Evolutionary conservation across 768 basidiomycete genomes (phyloP).

Genomic region (Psilocybe subaeruginosa): DNA sequence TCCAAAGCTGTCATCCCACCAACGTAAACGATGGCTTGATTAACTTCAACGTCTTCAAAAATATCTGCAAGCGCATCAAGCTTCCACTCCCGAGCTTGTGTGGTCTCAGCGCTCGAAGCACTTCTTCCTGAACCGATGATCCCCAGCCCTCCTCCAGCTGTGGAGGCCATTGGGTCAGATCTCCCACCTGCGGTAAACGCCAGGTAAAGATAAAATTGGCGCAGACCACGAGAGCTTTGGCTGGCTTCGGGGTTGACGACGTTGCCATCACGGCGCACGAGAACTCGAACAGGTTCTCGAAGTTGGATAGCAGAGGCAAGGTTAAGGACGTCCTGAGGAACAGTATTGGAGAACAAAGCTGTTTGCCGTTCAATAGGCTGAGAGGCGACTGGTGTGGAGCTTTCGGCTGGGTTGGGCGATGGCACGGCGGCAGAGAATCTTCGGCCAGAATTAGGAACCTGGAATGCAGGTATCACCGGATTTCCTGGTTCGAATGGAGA

Average conservation of each 20-base stretch:
- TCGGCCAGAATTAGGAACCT: conserved; percentile 42
- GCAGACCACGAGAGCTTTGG: conserved; percentile 80
- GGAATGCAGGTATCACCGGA: conserved; percentile 38
- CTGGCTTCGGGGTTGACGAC: conserved; percentile 66
- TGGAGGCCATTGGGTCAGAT: conserved; percentile 49
- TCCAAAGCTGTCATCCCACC: conserved; percentile 88
- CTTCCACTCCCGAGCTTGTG: conserved; percentile 93
- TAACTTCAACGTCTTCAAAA: conserved; percentile 83
- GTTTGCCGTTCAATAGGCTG: conserved; percentile 79
- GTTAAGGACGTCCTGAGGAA: conserved; percentile 96
- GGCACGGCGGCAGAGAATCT: conserved; percentile 63
- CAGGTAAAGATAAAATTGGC: conserved; percentile 96
- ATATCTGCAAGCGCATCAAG: conserved; percentile 89
- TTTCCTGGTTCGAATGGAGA: conserved; percentile 48
- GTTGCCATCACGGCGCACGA: conserved; percentile 90
- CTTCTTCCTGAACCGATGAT: conserved; percentile 94
- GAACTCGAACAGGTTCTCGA: conserved; percentile 95
- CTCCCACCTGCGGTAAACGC: conserved; percentile 90
- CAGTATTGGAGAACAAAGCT: conserved; percentile 96
- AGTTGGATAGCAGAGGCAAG: conserved; percentile 92
- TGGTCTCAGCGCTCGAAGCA: conserved; percentile 78
- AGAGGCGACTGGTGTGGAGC: conserved; percentile 25
- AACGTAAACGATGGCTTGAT: conserved; percentile 85
- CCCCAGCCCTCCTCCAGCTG: conserved; percentile 67
- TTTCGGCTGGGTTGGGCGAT: conserved; percentile 41